phyloP scores from a whole-genome alignment of 345 rosid species.

The Brassica nigra region DNA sequence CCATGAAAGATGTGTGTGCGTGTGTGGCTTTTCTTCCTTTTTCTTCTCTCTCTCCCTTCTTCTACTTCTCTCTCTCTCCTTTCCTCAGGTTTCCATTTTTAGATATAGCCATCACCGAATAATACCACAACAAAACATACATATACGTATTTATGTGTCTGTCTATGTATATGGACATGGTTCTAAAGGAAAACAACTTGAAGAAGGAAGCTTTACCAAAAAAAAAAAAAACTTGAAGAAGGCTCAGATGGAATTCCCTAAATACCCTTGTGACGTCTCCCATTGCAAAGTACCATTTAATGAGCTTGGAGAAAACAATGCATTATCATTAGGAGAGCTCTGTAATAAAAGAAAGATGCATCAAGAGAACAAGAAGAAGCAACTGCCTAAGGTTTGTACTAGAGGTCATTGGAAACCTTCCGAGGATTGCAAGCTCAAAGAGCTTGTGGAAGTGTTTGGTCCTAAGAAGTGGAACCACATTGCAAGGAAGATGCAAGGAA shows the following conservation, averaged over 20 bases:
- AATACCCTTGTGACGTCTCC: constrained; percentile 22
- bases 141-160: neutral
- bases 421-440: constrained; percentile 39
- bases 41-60: neutral
- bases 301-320: constrained; percentile 31
- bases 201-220: neutral
- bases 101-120: neutral
- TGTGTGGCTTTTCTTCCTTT: constrained; percentile 19
- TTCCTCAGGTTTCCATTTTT: constrained; percentile 23
- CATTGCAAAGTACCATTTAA: constrained; percentile 16
- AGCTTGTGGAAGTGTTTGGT: constrained; percentile 70
- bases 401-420: constrained; percentile 35
- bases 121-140: neutral
- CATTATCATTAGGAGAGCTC: constrained; percentile 3
- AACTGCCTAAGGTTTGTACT: constrained; percentile 9
- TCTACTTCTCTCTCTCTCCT: constrained; percentile 15
- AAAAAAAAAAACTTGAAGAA: neutral
- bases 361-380: constrained; percentile 15
- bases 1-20: constrained; percentile 39
- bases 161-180: constrained; percentile 18
- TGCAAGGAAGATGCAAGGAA: constrained; percentile 70
- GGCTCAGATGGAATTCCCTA: constrained; percentile 25
- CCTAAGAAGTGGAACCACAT: constrained; percentile 90
- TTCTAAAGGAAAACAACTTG: constrained; percentile 4
- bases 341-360: constrained; percentile 18